A percentile compares a stretch with the other conserved stretches of the same genome.
Evolutionary conservation across 257 asterid species (phyloP).

Genomic region (Lycium barbarum): DNA sequence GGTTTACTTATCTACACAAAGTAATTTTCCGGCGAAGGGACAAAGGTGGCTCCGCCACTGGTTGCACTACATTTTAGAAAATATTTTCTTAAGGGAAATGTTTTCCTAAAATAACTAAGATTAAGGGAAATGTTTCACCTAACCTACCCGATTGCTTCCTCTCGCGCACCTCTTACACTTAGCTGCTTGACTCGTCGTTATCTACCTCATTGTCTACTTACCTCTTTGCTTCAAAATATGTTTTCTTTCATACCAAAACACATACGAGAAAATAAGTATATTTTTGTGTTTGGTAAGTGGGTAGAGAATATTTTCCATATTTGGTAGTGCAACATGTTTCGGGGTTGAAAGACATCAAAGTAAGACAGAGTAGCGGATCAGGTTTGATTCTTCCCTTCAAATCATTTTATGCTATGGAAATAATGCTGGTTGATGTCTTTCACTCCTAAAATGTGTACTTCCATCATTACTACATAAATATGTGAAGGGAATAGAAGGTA

Average conservation of each 20-base stretch:
- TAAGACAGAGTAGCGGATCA: not conserved
- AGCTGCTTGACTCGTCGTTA: not conserved
- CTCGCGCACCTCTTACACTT: too few species aligned
- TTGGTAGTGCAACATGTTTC: not conserved
- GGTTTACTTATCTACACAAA: too few species aligned
- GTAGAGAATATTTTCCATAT: not conserved
- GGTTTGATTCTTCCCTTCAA: not conserved
- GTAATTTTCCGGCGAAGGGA: too few species aligned
- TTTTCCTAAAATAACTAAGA: too few species aligned
- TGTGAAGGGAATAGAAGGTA: slow-evolving; percentile 32
- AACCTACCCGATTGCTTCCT: too few species aligned
- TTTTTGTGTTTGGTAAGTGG: not conserved
- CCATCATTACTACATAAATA: not conserved
- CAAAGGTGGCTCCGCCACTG: too few species aligned
- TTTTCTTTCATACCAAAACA: not conserved
- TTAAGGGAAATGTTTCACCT: too few species aligned
- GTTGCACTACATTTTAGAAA: too few species aligned
- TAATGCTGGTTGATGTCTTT: not conserved
- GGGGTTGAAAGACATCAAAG: not conserved
- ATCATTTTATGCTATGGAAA: not conserved
- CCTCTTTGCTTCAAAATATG: not conserved
- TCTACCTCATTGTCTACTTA: not conserved
- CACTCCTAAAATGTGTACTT: not conserved
- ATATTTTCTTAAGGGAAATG: too few species aligned
- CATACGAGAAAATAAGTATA: not conserved